These are phyloP conservation scores for Sporothrix protearum DNA, from an alignment of 2,329 filamentous ascomycete genomes.

Conservation along the genomic window DNA sequence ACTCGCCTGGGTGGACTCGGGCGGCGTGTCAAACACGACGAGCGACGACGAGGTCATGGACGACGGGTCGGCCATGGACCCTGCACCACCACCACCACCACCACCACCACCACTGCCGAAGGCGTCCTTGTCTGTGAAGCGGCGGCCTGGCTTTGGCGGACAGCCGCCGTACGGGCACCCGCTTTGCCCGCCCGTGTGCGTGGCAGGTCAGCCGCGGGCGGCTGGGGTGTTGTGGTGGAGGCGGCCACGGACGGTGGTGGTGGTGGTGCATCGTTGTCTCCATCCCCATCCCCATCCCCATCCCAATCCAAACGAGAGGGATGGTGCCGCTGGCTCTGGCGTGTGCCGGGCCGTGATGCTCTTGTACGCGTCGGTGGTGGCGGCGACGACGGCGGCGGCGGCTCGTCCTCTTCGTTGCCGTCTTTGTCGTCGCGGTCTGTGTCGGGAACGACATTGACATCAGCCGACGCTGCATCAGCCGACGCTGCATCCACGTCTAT, in stretches of 20 bases:
- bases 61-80: not conserved
- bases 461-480: not conserved
- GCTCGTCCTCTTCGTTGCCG: conserved; percentile 22
- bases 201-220: conserved; percentile 29
- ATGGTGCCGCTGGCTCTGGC: conserved; percentile 23
- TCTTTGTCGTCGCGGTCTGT: conserved; percentile 29
- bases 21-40: conserved; percentile 27
- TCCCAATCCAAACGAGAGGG: too few species aligned
- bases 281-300: too few species aligned
- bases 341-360: not conserved
- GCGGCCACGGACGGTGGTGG: too few species aligned
- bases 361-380: not conserved
- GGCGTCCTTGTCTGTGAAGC: conserved; percentile 29
- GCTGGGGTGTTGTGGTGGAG: conserved; percentile 27
- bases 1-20: conserved; percentile 31
- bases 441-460: conserved; percentile 19
- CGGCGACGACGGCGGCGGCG: not conserved
- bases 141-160: conserved; percentile 27
- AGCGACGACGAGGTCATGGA: conserved; percentile 15
- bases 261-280: not conserved
- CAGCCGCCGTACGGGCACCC: conserved; percentile 33
- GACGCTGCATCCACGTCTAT: not conserved
- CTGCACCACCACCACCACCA: not conserved
- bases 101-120: too few species aligned
- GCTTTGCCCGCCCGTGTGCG: conserved; percentile 36